Evolutionary conservation across 2,329 filamentous ascomycete genomes (phyloP).

Genomic region (Fusarium chaquense): DNA sequence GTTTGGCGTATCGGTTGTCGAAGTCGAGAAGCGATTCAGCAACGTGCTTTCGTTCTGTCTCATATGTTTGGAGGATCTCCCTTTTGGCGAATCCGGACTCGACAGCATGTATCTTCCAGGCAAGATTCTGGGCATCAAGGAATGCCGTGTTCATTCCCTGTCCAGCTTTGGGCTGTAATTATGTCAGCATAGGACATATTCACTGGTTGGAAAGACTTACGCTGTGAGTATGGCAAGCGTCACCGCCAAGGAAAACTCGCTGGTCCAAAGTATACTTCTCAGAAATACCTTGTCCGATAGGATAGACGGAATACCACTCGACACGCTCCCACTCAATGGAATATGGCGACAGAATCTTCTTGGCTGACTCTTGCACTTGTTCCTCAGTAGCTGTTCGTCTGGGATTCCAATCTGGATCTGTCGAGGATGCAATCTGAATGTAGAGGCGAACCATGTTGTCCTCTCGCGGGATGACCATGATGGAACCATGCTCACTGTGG

Average conservation of each 20-base stretch:
- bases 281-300: conserved; percentile 79
- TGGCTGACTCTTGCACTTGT: conserved; percentile 73
- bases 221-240: conserved; percentile 84
- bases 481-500: conserved; percentile 78
- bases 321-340: conserved; percentile 74
- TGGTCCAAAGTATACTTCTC: conserved; percentile 75
- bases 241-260: conserved; percentile 79
- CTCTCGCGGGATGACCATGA: conserved; percentile 84
- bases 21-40: conserved; percentile 88
- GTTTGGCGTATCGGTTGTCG: conserved; percentile 87
- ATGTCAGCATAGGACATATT: conserved; percentile 33
- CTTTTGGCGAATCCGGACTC: conserved; percentile 84
- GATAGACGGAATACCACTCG: conserved; percentile 82
- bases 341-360: conserved; percentile 75
- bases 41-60: conserved; percentile 84
- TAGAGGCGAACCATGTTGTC: conserved; percentile 76
- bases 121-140: conserved; percentile 86
- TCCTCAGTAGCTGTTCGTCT: conserved; percentile 72
- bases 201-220: conserved; percentile 61
- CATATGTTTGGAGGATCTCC: conserved; percentile 83
- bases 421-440: conserved; percentile 74
- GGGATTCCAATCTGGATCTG: conserved; percentile 70
- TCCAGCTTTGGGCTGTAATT: conserved; percentile 76
- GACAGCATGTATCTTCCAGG: conserved; percentile 96
- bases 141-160: conserved; percentile 87